Evolutionary conservation across 2,329 filamentous ascomycete species (phyloP).

Genomic region (Esteya vermicola): DNA sequence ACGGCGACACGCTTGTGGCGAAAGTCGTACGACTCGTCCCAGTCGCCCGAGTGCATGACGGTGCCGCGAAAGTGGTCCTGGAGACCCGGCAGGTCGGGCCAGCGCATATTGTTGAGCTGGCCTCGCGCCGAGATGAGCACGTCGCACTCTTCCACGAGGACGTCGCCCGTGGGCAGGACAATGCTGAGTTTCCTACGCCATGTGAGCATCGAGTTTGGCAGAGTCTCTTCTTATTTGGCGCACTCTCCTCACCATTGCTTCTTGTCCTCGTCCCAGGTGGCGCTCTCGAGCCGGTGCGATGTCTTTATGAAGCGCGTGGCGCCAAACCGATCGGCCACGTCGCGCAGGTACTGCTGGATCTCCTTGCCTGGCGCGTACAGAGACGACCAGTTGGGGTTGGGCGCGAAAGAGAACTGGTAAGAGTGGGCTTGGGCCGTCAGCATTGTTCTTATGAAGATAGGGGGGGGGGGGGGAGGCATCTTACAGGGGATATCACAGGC

Average conservation of each 20-base stretch:
- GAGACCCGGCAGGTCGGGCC: conserved; percentile 28
- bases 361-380: conserved; percentile 35
- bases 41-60: conserved; percentile 29
- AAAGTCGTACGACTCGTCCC: conserved; percentile 31
- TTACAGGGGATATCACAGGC: conserved; percentile 23
- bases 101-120: conserved; percentile 25
- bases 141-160: conserved; percentile 24
- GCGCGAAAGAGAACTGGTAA: conserved; percentile 41
- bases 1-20: conserved; percentile 32
- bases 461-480: conserved; percentile 1
- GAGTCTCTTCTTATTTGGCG: too few relatives aligned
- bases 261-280: conserved; percentile 23
- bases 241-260: conserved; percentile 22
- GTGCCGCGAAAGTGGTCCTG: conserved; percentile 26
- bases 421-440: conserved; percentile 25
- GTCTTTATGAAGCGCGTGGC: conserved; percentile 31
- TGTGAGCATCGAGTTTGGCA: too few relatives aligned
- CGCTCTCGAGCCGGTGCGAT: conserved; percentile 23
- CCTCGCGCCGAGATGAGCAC: conserved; percentile 27
- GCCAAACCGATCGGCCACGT: conserved; percentile 30
- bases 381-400: conserved; percentile 37
- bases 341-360: conserved; percentile 32
- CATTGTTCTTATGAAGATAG: neutral
- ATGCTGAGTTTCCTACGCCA: conserved; percentile 3
- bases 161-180: conserved; percentile 19